Base-by-base conservation (phyloP, 164 flowering plant species). In the Vitis rotundifolia region DNA sequence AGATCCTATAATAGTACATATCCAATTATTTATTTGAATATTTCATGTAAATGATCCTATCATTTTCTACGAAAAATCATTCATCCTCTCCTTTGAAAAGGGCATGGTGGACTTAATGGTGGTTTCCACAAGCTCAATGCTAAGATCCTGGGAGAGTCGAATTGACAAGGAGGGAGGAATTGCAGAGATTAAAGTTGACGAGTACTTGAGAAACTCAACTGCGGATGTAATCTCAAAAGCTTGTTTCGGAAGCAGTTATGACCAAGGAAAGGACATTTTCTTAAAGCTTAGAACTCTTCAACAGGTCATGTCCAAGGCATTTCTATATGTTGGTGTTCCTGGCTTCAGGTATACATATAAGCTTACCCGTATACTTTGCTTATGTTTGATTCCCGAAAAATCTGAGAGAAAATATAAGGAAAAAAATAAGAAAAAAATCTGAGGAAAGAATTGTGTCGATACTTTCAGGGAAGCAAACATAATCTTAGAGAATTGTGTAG, bases 181-280 rank as follows among this genome's bases (percentile, higher is more conserved):
- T 19, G 72, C 67, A 13, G 81, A 78, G 1, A 75, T 83, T 10
- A 63, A 9, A 49, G 49, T 82, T 18, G 77, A 82, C 47, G 73
- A 71, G 13, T 68, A 78, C 51, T 26, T 83, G 72, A 74, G 76
- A 61, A 72, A 65, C 52, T 71, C 81, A 31, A 72, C 84, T 0
- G 84, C 71, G 6, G 82, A 80, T 71, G 69, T 83, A 4, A 77
- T 83, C 16, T 72, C 85, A 31, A 79, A 70, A 66, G 77, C 81
- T 22, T 82, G 77, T 57, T 82, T 82, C 58, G 85, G 85, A 14
- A 75, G 81, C 72, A 73, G 56, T 59, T 82, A 59, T 57, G 11
- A 64, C 2, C 26, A 65, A 72, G 82, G 79, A 10, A 37, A 77
- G 59, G 73, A 72, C 14, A 81, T 83, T 11, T 83, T 81, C 66